Base-by-base conservation (phyloP, 208 protist species). In the Herpetomonas samuelpessoai region DNA sequence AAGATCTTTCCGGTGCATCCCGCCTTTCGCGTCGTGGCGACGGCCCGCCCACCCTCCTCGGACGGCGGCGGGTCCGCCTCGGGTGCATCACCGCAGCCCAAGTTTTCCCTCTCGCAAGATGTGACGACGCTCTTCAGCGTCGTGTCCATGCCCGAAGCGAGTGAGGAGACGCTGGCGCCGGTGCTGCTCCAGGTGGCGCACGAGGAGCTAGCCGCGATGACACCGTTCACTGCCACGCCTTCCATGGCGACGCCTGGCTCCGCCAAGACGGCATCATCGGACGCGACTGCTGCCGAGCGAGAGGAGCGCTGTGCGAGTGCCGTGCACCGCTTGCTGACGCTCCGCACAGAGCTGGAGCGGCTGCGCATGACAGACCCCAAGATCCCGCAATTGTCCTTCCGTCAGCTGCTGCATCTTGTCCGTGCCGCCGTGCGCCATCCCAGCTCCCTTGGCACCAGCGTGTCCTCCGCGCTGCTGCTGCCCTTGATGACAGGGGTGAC, bases 101-200 rank as follows among this genome's bases (percentile, higher is more conserved):
- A 58, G 27, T 98, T 76, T 58, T 63, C 83, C 69, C 58, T 97
- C 44, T 81, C 76, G 4, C 69, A 79, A 10, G 95, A 98, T 30
- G 74, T 95, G 14, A 86, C 92, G 1, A 77, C 80, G 18, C 51
- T 97, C 26, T 98, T 98, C 74, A 76, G 91, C 50, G 82, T 93
- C 14, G 77, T 97, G 39, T 48, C 56, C 25, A 79, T 98, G 73
- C 79, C 86, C 6, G 76, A 80, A 25, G 57, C 72, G 21, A 67
- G 71, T 18, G 66, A 77, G 39, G 45, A 57, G 21, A 68, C 76
- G 22, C 58, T 88, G 2, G 65, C 60, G 41, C 76, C 78, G 16
- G 68, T 91, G 21, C 58, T 91, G 25, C 58, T 49, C 16, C 72
- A 83, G 44, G 81, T 86, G 0, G 84, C 78, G 2, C 35, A 47